Conservation (phyloP, 768 basidiomycete genomes). For the Xerocomus brunneocitrinus region DNA sequence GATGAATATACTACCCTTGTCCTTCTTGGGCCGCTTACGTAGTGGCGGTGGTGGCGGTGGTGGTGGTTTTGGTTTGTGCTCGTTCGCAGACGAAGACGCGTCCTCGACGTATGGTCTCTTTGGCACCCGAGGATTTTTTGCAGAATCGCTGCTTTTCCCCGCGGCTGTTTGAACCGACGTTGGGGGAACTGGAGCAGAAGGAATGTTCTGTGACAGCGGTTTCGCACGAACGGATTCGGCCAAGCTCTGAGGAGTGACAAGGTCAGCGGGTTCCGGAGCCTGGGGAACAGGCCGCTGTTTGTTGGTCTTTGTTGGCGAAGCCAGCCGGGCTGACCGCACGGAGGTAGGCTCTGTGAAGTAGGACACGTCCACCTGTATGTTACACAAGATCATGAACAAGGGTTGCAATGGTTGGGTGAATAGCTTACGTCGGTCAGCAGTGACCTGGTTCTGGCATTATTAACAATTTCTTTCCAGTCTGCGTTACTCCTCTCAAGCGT, state of each 20-base stretch:
- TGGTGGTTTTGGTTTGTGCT: constrained; percentile 26
- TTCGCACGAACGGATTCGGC: constrained; percentile 27
- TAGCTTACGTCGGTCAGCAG: constrained; percentile 56
- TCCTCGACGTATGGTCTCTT: constrained; percentile 22
- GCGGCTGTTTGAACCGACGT: neutral
- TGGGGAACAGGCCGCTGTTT: constrained; percentile 20
- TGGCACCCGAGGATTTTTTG: constrained; percentile 5
- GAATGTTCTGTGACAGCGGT: constrained; percentile 12
- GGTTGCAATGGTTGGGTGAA: neutral
- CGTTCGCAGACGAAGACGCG: constrained; percentile 12
- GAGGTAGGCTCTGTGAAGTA: constrained; percentile 36
- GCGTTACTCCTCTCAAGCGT: constrained; percentile 85
- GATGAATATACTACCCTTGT: constrained; percentile 50
- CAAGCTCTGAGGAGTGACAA: constrained; percentile 38
- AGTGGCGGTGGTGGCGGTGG: constrained; percentile 10
- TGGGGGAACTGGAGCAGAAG: neutral
- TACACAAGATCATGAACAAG: neutral
- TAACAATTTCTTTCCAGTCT: constrained; percentile 73
- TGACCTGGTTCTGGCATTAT: constrained; percentile 65
- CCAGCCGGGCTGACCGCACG: constrained; percentile 12
- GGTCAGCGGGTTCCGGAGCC: constrained; percentile 27
- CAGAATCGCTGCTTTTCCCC: constrained; percentile 6
- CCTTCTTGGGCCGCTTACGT: constrained; percentile 31
- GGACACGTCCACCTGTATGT: constrained; percentile 29
- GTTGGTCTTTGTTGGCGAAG: constrained; percentile 18